phyloP scores from a whole-genome alignment of 768 basidiomycete species.

The Suillus placidus region DNA sequence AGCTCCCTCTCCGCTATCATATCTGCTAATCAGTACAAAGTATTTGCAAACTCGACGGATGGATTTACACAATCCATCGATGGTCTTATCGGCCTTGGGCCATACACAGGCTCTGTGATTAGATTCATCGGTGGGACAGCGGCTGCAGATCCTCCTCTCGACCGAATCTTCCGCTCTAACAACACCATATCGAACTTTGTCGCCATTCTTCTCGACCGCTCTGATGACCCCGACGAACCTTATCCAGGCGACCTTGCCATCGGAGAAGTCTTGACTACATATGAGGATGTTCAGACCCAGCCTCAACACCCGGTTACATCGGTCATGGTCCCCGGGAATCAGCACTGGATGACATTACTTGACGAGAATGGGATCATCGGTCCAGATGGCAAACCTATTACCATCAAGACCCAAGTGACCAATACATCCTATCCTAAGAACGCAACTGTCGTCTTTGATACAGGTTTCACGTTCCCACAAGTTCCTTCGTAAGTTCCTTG shows the following conservation, averaged over 20 bases:
- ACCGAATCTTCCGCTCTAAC: slow-evolving; percentile 67
- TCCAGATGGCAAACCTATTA: slow-evolving; percentile 55
- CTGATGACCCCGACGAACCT: slow-evolving; percentile 51
- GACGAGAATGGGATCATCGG: slow-evolving; percentile 66
- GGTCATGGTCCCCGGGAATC: slow-evolving; percentile 42
- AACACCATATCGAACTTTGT: slow-evolving; percentile 60
- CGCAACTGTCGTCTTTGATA: slow-evolving; percentile 66
- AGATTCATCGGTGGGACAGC: slow-evolving; percentile 35
- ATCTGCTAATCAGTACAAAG: slow-evolving; percentile 19
- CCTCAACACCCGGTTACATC: slow-evolving; percentile 52
- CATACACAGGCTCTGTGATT: slow-evolving; percentile 56
- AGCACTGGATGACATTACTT: slow-evolving; percentile 68
- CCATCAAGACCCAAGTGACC: slow-evolving; percentile 47
- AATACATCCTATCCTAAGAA: slow-evolving; percentile 45
- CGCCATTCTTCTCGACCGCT: slow-evolving; percentile 64
- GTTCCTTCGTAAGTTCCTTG: slow-evolving; percentile 47
- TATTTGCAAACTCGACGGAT: slow-evolving; percentile 19
- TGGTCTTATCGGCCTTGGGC: slow-evolving; percentile 63
- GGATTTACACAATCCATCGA: slow-evolving; percentile 17
- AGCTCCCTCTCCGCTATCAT: neutral
- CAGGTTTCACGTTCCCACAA: slow-evolving; percentile 70
- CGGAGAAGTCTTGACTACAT: slow-evolving; percentile 56
- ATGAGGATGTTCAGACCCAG: slow-evolving; percentile 50
- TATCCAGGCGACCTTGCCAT: slow-evolving; percentile 66
- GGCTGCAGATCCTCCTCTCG: slow-evolving; percentile 56